A percentile compares a stretch with the other conserved stretches of the same genome.
Evolutionary conservation across 352 stramenopile species (phyloP).

Genomic region (Phytopythium boreale): DNA sequence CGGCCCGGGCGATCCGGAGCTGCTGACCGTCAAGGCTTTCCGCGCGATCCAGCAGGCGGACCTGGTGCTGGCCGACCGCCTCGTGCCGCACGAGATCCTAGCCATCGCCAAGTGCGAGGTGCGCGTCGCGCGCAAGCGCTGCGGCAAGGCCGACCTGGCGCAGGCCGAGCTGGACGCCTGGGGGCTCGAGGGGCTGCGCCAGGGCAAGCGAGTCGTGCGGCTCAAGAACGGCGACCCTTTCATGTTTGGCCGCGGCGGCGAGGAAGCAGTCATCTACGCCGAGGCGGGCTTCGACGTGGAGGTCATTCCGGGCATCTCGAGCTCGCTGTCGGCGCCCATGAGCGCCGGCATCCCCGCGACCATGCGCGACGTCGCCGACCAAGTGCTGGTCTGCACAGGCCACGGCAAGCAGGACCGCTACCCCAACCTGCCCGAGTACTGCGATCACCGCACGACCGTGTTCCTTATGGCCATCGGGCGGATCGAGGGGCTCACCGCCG

Average conservation of each 20-base stretch:
- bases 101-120: conserved; percentile 88
- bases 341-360: conserved; percentile 94
- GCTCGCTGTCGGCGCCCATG: conserved; percentile 92
- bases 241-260: conserved; percentile 94
- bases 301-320: conserved; percentile 93
- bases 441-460: conserved; percentile 94
- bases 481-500: conserved; percentile 83
- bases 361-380: conserved; percentile 93
- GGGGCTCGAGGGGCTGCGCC: conserved; percentile 80
- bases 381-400: conserved; percentile 91
- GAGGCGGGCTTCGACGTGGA: conserved; percentile 75
- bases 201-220: conserved; percentile 92
- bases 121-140: conserved; percentile 92
- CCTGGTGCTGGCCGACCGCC: conserved; percentile 93
- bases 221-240: conserved; percentile 98
- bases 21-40: conserved; percentile 93
- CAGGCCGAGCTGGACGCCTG: conserved; percentile 94
- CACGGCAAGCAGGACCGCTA: conserved; percentile 91
- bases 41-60: conserved; percentile 83
- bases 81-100: conserved; percentile 92
- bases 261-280: conserved; percentile 89
- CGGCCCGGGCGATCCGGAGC: conserved; percentile 91
- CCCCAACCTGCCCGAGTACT: conserved; percentile 94
- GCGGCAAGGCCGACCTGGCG: conserved; percentile 92
- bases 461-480: conserved; percentile 98